A percentile compares a stretch with the other conserved stretches of the same genome.
Conservation (phyloP, 768 basidiomycete genomes). For the Calocybe cyanea region DNA sequence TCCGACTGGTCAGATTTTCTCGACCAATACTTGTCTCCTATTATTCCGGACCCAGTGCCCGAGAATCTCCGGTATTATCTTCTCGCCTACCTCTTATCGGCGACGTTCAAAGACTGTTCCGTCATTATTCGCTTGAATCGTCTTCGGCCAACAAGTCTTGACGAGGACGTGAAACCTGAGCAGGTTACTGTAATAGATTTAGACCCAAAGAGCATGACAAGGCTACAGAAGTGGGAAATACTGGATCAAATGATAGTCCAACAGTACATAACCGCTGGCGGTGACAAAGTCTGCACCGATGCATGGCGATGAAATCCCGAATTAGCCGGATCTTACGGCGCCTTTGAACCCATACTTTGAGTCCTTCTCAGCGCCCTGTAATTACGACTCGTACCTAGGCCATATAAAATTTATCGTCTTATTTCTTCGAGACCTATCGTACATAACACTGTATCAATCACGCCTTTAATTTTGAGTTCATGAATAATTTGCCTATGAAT, state of each 20-base stretch:
- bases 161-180: slow-evolving; percentile 16
- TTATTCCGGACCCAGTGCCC: slow-evolving; percentile 31
- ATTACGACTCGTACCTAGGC: too few relatives aligned
- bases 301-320: slow-evolving; percentile 7
- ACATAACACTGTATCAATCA: too few relatives aligned
- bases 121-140: slow-evolving; percentile 34
- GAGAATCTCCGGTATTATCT: slow-evolving; percentile 57
- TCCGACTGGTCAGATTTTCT: slow-evolving; percentile 67
- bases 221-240: slow-evolving; percentile 66
- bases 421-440: too few relatives aligned
- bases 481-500: too few relatives aligned
- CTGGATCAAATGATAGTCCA: slow-evolving; percentile 67
- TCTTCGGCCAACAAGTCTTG: slow-evolving; percentile 18
- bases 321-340: too few relatives aligned
- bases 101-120: slow-evolving; percentile 97
- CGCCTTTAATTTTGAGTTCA: too few relatives aligned
- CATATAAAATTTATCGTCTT: too few relatives aligned
- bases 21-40: slow-evolving; percentile 42
- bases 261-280: slow-evolving; percentile 30
- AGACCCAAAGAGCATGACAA: slow-evolving; percentile 70
- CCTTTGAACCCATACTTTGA: too few relatives aligned
- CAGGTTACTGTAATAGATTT: slow-evolving; percentile 77
- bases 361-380: too few relatives aligned
- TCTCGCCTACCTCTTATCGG: slow-evolving; percentile 80
- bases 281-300: slow-evolving; percentile 30